A percentile compares a stretch with the other conserved stretches of the same genome.
These are phyloP conservation scores for Colletotrichum horii DNA, from an alignment of 2,329 filamentous ascomycete genomes.

Conservation along the genomic window DNA sequence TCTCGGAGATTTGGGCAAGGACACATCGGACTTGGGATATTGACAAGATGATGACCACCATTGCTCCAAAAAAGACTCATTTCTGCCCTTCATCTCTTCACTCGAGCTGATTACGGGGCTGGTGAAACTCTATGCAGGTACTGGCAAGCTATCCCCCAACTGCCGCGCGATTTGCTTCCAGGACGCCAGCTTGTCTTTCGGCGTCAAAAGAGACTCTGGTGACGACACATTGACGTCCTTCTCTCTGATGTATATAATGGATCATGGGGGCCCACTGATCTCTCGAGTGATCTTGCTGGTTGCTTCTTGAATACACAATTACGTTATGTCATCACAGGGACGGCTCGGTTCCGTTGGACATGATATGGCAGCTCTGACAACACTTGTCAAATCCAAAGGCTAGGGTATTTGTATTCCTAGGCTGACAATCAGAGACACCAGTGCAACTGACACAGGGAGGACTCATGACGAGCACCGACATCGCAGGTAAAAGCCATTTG, in stretches of 20 bases:
- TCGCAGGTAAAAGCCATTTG: constrained; percentile 8
- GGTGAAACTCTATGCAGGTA: constrained; percentile 2
- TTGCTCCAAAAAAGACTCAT: background rate
- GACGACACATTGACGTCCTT: background rate
- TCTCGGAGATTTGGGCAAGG: background rate
- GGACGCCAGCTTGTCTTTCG: background rate
- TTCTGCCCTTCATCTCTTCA: background rate
- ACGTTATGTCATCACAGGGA: background rate
- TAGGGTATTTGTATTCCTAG: background rate
- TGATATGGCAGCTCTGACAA: background rate
- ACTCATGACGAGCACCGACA: background rate
- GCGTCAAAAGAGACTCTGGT: background rate
- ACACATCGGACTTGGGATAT: background rate
- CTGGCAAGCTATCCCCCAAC: background rate
- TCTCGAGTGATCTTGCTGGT: background rate
- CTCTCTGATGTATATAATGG: background rate
- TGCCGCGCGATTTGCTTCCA: background rate
- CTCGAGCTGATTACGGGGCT: background rate
- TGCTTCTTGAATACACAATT: background rate
- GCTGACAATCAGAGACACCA: background rate
- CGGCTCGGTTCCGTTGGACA: background rate
- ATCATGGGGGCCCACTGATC: background rate
- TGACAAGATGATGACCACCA: background rate
- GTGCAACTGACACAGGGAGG: background rate
- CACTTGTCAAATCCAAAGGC: background rate